Conservation (phyloP, 169 alveolate species). For the Eimeria necatrix region DNA sequence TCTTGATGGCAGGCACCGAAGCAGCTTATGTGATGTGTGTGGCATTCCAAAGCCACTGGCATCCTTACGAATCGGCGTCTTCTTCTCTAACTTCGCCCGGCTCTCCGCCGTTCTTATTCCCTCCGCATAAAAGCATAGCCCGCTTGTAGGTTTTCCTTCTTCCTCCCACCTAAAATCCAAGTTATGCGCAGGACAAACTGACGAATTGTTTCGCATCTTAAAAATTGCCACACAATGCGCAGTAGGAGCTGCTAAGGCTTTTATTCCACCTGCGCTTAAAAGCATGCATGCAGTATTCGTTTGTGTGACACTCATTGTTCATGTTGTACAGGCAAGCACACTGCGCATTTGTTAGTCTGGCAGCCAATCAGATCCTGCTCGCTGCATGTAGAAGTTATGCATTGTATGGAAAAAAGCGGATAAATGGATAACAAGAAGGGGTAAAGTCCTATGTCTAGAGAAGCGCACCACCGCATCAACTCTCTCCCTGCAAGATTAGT, state of each 20-base stretch:
- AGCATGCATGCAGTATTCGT: no score
- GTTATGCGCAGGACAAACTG: neutral
- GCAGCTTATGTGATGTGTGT: neutral
- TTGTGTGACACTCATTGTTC: no score
- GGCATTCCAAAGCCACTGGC: neutral
- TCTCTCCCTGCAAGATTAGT: constrained; percentile 85
- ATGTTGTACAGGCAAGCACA: neutral
- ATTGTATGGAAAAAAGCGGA: neutral
- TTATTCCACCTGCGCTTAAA: no score
- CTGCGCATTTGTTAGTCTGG: neutral
- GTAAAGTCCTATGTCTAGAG: neutral
- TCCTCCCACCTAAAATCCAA: constrained; percentile 84
- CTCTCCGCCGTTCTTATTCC: constrained; percentile 74
- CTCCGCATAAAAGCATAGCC: constrained; percentile 85
- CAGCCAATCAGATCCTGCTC: neutral
- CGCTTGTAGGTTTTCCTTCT: constrained; percentile 84
- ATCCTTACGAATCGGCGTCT: constrained; percentile 83
- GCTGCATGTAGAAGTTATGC: neutral
- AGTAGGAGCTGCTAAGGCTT: neutral
- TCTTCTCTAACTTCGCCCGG: constrained; percentile 78
- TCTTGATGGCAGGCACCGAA: no score
- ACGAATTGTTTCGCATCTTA: no score
- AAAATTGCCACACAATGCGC: neutral
- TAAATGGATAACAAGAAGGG: neutral
- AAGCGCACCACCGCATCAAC: constrained; percentile 82